phyloP scores from a whole-genome alignment of 257 asterid genomes.

The Solanum sitiens region DNA sequence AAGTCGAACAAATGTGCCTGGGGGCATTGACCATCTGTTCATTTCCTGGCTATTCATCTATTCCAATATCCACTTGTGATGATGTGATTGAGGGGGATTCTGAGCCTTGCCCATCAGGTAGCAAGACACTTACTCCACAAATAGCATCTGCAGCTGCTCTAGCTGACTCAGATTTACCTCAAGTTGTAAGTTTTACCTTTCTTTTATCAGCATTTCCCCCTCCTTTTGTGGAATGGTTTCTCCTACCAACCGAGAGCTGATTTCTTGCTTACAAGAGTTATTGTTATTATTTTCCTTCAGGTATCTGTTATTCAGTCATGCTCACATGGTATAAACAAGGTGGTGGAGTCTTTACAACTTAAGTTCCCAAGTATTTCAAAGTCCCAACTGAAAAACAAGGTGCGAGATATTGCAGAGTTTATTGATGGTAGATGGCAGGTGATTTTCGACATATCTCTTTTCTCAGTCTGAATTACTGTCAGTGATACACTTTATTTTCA shows the following conservation, averaged over 20 bases:
- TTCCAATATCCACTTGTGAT: constrained; percentile 28
- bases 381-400: constrained; percentile 62
- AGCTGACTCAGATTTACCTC: constrained; percentile 55
- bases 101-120: constrained; percentile 30
- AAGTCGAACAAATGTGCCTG: constrained; percentile 59
- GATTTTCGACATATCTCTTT: not conserved
- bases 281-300: constrained; percentile 19
- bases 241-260: not conserved
- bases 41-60: constrained; percentile 30
- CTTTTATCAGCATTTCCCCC: not conserved
- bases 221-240: not conserved
- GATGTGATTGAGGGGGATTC: constrained; percentile 20
- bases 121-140: constrained; percentile 23
- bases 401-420: constrained; percentile 71
- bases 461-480: not conserved
- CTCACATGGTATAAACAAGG: constrained; percentile 43
- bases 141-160: constrained; percentile 28
- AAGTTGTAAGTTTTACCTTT: constrained; percentile 43
- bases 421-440: constrained; percentile 87
- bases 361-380: constrained; percentile 54
- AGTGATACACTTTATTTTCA: not conserved
- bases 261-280: not conserved
- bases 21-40: constrained; percentile 57
- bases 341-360: constrained; percentile 38
- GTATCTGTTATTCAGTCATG: constrained; percentile 51